Evolutionary conservation across 805 yeast genomes (phyloP).

Genomic region (Candida ficus): DNA sequence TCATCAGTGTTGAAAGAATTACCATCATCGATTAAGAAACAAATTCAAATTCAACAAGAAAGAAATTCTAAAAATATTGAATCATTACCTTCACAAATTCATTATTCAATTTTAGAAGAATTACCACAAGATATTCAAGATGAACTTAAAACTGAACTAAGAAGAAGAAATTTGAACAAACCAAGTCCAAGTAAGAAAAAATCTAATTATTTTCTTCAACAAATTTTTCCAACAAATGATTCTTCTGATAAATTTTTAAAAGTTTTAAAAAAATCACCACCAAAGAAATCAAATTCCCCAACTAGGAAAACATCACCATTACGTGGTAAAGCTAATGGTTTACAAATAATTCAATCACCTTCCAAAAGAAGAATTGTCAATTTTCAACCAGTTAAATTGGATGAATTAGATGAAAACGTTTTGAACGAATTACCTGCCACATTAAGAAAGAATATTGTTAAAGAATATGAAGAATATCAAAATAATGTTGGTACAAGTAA

Average conservation of each 20-base stretch:
- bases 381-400: too few relatives aligned
- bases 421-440: constrained; percentile 23
- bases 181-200: constrained; percentile 12
- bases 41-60: constrained; percentile 1
- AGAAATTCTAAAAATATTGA: constrained; percentile 5
- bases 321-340: background rate
- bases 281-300: constrained; percentile 12
- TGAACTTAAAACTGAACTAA: constrained; percentile 54
- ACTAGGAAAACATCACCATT: constrained; percentile 8
- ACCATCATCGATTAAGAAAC: constrained; percentile 34
- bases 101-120: constrained; percentile 24
- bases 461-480: constrained; percentile 19
- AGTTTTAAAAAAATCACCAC: constrained; percentile 16
- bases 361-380: constrained; percentile 3
- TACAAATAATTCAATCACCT: constrained; percentile 9
- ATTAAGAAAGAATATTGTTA: constrained; percentile 13
- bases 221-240: constrained; percentile 14
- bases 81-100: constrained; percentile 25
- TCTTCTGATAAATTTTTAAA: constrained; percentile 11
- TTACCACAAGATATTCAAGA: constrained; percentile 63
- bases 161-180: constrained; percentile 31
- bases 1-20: constrained; percentile 32
- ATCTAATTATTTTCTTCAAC: constrained; percentile 18
- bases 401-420: constrained; percentile 17
- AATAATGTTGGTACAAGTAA: constrained; percentile 9